These are phyloP conservation scores for Pelargonium nanum DNA, from an alignment of 345 rosid genomes.

Conservation along the genomic window DNA sequence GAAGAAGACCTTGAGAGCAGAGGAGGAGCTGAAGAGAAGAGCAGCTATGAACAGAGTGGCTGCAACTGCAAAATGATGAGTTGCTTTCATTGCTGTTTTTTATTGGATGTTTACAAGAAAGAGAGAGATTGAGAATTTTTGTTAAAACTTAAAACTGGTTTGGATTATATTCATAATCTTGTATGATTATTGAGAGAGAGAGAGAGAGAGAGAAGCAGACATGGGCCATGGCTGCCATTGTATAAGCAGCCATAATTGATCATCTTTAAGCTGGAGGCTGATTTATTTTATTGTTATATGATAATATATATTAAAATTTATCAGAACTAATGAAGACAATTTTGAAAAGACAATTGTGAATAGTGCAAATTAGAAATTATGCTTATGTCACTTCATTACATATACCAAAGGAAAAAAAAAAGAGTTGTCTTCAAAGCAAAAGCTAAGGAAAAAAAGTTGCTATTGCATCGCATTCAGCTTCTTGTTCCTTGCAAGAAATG, in stretches of 20 bases:
- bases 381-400: no score
- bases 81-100: background rate
- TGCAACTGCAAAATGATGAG: background rate
- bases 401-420: background rate
- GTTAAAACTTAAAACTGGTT: background rate
- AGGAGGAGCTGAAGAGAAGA: slow-evolving; percentile 30
- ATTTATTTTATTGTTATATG: no score
- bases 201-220: background rate
- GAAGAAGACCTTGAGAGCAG: slow-evolving; percentile 49
- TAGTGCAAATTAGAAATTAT: no score
- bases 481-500: background rate
- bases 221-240: background rate
- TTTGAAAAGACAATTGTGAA: no score
- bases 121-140: background rate
- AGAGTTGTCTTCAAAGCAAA: background rate
- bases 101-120: no score
- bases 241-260: background rate
- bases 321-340: no score
- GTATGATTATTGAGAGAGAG: background rate
- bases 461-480: no score
- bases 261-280: background rate
- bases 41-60: slow-evolving; percentile 20
- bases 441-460: no score
- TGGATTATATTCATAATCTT: background rate
- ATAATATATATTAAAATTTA: no score